A percentile compares a stretch with the other conserved stretches of the same genome.
Conservation (phyloP, 2,329 filamentous ascomycete species). For the Phyllosticta paracitricarpa region DNA sequence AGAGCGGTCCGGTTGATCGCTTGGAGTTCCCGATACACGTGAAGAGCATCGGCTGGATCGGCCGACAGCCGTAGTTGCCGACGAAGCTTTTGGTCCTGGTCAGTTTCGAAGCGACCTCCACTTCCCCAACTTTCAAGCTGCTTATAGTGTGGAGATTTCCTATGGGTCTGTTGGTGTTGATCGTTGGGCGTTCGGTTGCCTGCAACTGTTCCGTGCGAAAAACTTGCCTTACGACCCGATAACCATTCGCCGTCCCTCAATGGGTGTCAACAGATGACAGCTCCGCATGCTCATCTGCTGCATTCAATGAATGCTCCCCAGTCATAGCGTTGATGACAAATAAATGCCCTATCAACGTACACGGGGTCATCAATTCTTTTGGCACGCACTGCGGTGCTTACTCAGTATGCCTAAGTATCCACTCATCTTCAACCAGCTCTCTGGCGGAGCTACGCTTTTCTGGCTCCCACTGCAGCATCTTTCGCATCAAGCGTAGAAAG, state of each 20-base stretch:
- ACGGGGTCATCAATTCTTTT: background rate
- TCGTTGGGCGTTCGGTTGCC: no score
- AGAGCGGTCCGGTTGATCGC: background rate
- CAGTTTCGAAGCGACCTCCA: background rate
- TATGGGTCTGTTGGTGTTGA: no score
- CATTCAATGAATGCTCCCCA: no score
- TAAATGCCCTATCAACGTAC: no score
- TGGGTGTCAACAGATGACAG: no score
- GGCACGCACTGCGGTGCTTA: background rate
- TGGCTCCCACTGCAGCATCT: slow-evolving; percentile 28
- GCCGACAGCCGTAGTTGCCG: background rate
- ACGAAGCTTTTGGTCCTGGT: background rate
- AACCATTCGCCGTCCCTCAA: no score
- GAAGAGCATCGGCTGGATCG: background rate
- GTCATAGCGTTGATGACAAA: no score
- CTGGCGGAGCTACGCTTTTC: slow-evolving; percentile 20
- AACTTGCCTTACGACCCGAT: no score
- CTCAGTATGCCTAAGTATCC: slow-evolving; percentile 10
- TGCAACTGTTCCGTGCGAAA: no score
- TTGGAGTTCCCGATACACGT: background rate
- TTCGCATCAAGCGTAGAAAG: slow-evolving; percentile 24
- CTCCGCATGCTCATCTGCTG: no score
- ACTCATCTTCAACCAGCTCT: slow-evolving; percentile 18
- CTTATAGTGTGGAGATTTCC: no score
- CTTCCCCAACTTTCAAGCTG: no score